Conservation (phyloP, 2,329 filamentous ascomycete genomes). For the Fusarium palustre region DNA sequence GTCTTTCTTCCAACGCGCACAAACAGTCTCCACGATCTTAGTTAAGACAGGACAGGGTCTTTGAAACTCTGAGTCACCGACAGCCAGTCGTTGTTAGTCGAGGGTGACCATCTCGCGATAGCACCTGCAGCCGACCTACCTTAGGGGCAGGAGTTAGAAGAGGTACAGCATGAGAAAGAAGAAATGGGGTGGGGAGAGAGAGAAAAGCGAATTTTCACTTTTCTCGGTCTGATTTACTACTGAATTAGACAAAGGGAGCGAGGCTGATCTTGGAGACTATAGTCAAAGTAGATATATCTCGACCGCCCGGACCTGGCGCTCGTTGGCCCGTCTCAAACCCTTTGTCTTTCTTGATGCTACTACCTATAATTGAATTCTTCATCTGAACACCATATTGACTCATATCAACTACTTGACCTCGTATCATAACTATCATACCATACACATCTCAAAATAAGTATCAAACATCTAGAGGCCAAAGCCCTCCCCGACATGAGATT, state of each 20-base stretch:
- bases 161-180: not conserved
- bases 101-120: constrained; percentile 42
- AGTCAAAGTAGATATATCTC: constrained; percentile 46
- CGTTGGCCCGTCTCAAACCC: constrained; percentile 20
- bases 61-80: constrained; percentile 43
- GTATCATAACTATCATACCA: constrained; percentile 7
- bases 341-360: constrained; percentile 22
- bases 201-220: constrained; percentile 20
- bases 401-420: constrained; percentile 1
- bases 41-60: not conserved
- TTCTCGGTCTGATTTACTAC: not conserved
- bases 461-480: constrained; percentile 11
- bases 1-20: constrained; percentile 40
- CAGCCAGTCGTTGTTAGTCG: constrained; percentile 43
- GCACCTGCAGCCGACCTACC: constrained; percentile 28
- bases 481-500: constrained; percentile 59
- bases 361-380: constrained; percentile 12
- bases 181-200: not conserved
- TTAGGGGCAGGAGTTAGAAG: constrained; percentile 13
- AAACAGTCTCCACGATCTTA: constrained; percentile 11
- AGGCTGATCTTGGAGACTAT: constrained; percentile 30
- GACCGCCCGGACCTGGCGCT: constrained; percentile 33
- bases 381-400: constrained; percentile 15
- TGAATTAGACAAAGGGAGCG: constrained; percentile 18
- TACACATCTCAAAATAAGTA: not conserved